Base-by-base conservation (phyloP, 371 early-diverging fungal genomes). In the Mortierella sp. region DNA sequence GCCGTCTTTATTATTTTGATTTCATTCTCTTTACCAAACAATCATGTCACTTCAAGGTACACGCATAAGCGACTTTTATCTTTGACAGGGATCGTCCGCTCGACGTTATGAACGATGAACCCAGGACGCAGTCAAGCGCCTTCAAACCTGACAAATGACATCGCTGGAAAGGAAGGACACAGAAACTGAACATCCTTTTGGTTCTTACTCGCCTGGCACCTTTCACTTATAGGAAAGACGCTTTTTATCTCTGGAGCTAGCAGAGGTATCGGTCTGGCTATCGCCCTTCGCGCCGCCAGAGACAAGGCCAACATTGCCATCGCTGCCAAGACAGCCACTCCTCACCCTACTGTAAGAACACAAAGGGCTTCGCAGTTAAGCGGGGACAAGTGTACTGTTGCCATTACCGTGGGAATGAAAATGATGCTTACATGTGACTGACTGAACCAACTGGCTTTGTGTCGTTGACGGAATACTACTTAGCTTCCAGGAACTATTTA, bases 401-500 rank as follows among this genome's bases (percentile, higher is more conserved):
- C 6, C 65, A 51, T 27, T 73, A 29, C 21, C 71, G 71, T 71
- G 71, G 71, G 71, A 68, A 68, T 24, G 68, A 65, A 65, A 68
- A n/a, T 44, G 11, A 43, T 16, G 27, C 27, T n/a, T 43, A 6
- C 46, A 75, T 46, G 63, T 75, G 63, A 75, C 12, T 16, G 12
- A 49, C 27, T 43, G 16, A 29, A 29, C 32, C 24, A 38, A 8
- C 32, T 58, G 38, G 48, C 1, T 29, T 21, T 6, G 38, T 44
- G 38, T 24, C 58, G 29, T 60, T 35, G 32, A 2, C 6, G n/a
- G 11, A 54, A 54, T 46, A 46, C 48, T 46, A 56, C 29, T 12
- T 75, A 92, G 94, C 91, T 96, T 27, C 94, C 94, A 3, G 96
- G 96, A 74, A 96, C 97, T 4, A 95, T 96, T 77, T 94, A 90